Conservation (phyloP, 2,329 filamentous ascomycete species). For the Aspergillus clavatus region DNA sequence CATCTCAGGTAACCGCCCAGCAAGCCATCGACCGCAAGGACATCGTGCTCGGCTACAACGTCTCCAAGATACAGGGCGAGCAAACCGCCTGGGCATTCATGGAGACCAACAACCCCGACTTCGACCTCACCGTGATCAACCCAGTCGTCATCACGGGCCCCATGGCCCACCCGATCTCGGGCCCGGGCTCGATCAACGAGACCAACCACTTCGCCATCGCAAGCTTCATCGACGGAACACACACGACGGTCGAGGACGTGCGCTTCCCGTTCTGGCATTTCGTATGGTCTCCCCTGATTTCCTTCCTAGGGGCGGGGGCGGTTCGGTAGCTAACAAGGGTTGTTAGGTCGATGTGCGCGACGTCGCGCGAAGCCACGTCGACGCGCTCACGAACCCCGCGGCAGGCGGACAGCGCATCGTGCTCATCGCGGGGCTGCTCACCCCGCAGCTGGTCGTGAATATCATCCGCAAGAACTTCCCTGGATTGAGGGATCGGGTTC, state of each 20-base stretch:
- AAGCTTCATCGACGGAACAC: conserved; percentile 21
- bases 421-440: conserved; percentile 45
- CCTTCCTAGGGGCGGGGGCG: not conserved
- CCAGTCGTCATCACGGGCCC: conserved; percentile 21
- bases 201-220: conserved; percentile 19
- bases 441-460: conserved; percentile 44
- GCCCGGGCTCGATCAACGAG: conserved; percentile 16
- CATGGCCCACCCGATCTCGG: conserved; percentile 17
- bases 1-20: conserved; percentile 10
- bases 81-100: conserved; percentile 16
- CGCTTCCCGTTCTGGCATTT: conserved; percentile 16
- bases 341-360: conserved; percentile 13
- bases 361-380: conserved; percentile 20
- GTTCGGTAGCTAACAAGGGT: not conserved
- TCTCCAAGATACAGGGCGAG: conserved; percentile 12
- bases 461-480: conserved; percentile 48
- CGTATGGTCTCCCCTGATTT: conserved; percentile 1
- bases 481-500: conserved; percentile 47
- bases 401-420: too few species aligned
- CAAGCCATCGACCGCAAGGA: conserved; percentile 13
- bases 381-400: too few species aligned
- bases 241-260: conserved; percentile 14
- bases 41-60: conserved; percentile 13
- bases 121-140: conserved; percentile 16
- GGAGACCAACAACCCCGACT: conserved; percentile 6